Conservation (phyloP, 2,329 filamentous ascomycete genomes). For the Sphaerostilbella broomeana region DNA sequence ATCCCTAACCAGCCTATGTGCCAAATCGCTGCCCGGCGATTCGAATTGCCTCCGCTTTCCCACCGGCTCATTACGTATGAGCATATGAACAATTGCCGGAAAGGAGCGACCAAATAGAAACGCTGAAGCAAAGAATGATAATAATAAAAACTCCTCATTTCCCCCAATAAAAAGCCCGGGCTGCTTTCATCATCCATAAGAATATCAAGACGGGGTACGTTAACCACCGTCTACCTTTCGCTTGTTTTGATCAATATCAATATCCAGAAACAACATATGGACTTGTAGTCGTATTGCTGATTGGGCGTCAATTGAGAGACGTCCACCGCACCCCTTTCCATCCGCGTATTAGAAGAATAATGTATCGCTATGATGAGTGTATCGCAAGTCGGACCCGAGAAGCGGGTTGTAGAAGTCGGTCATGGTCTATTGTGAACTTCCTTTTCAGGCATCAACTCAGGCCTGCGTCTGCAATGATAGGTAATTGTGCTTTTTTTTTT, state of each 20-base stretch:
- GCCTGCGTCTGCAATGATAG: no score
- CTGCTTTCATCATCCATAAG: slow-evolving; percentile 11
- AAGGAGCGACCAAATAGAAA: slow-evolving; percentile 13
- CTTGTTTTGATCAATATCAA: slow-evolving; percentile 11
- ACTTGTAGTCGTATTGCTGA: slow-evolving; percentile 1
- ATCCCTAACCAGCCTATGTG: slow-evolving; percentile 10
- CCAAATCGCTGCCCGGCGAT: slow-evolving; percentile 7
- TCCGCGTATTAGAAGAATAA: slow-evolving; percentile 8
- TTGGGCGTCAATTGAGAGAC: no score
- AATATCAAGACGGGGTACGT: slow-evolving; percentile 1
- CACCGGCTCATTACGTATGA: slow-evolving; percentile 7
- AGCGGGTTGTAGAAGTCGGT: no score
- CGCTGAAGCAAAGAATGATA: slow-evolving; percentile 11
- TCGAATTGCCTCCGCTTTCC: slow-evolving; percentile 1
- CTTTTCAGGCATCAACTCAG: no score
- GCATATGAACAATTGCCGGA: slow-evolving; percentile 3
- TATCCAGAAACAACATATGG: slow-evolving; percentile 14
- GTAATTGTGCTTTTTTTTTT: slow-evolving; percentile 2
- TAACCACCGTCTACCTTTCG: slow-evolving; percentile 4
- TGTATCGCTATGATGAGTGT: neutral
- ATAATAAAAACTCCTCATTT: slow-evolving; percentile 7
- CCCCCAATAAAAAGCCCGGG: slow-evolving; percentile 5
- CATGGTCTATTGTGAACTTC: no score
- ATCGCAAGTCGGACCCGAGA: no score
- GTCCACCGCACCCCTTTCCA: no score